These are phyloP conservation scores for Carex littledalei DNA, from an alignment of 176 grass and related monocot genomes.

Conservation along the genomic window DNA sequence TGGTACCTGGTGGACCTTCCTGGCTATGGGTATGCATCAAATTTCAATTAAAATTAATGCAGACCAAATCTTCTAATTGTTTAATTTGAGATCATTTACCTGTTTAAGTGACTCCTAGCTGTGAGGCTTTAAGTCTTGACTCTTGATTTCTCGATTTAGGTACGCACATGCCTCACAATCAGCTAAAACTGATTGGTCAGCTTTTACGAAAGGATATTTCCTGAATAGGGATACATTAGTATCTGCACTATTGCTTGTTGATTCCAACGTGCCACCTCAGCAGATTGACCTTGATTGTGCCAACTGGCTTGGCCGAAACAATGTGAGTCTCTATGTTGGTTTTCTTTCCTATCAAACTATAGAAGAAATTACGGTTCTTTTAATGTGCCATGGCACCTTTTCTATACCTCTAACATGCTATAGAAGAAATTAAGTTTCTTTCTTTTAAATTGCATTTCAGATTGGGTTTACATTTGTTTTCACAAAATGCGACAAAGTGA, in stretches of 20 bases:
- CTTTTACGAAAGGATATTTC: constrained; percentile 94
- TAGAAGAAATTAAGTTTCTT: background rate
- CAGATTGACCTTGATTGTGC: constrained; percentile 91
- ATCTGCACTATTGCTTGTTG: constrained; percentile 70
- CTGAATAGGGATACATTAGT: constrained; percentile 85
- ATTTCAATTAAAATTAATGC: background rate
- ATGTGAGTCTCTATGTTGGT: constrained; percentile 38
- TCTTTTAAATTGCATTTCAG: constrained; percentile 29
- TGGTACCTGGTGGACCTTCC: constrained; percentile 97
- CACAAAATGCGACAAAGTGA: constrained; percentile 97
- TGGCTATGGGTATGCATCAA: constrained; percentile 65
- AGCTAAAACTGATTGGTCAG: constrained; percentile 80
- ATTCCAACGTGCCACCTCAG: constrained; percentile 78
- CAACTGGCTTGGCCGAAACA: constrained; percentile 95
- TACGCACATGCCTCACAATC: constrained; percentile 73
- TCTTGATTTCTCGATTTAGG: constrained; percentile 30
- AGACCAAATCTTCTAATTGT: background rate
- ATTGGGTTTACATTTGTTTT: constrained; percentile 91
- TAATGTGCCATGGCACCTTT: background rate
- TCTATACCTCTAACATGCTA: background rate
- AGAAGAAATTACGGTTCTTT: background rate
- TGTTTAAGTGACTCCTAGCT: background rate
- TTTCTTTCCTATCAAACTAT: background rate
- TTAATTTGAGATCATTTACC: background rate
- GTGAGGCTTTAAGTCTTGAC: background rate